These are phyloP conservation scores for Panaeolus papilionaceus DNA, from an alignment of 768 basidiomycete species.

Conservation along the genomic window DNA sequence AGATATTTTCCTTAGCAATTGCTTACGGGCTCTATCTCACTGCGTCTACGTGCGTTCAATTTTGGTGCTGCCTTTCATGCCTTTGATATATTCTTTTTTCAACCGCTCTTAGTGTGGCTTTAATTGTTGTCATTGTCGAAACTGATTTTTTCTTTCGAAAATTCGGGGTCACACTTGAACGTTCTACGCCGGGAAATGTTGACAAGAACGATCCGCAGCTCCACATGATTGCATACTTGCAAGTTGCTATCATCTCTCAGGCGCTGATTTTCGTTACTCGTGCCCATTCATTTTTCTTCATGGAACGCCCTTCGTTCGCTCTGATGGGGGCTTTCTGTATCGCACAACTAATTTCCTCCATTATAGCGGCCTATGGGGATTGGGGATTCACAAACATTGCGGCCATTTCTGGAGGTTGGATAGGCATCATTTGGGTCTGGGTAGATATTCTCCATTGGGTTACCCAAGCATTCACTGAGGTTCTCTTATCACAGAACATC, in stretches of 20 bases:
- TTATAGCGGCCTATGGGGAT: conserved; percentile 93
- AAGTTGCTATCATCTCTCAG: conserved; percentile 99
- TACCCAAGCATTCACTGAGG: not conserved
- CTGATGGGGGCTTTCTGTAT: conserved; percentile 90
- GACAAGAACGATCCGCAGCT: conserved; percentile 70
- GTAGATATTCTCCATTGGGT: conserved; percentile 49
- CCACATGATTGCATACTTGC: conserved; percentile 92
- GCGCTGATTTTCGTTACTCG: conserved; percentile 96
- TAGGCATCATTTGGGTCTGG: conserved; percentile 98
- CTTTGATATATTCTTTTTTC: conserved; percentile 20
- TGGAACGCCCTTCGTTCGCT: conserved; percentile 91
- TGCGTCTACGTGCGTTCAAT: conserved; percentile 75
- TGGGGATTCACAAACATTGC: conserved; percentile 93
- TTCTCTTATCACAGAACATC: conserved; percentile 69
- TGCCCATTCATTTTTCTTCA: conserved; percentile 95
- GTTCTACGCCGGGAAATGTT: conserved; percentile 35
- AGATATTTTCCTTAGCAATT: conserved; percentile 95
- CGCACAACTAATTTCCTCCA: conserved; percentile 92
- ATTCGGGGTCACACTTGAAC: conserved; percentile 72
- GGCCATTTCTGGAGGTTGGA: conserved; percentile 89
- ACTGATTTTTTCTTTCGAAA: conserved; percentile 91
- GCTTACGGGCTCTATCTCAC: conserved; percentile 96
- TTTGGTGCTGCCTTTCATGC: not conserved
- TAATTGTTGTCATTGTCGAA: conserved; percentile 85
- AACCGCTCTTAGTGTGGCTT: conserved; percentile 57